Evolutionary conservation across 805 yeast species (phyloP), one percentile per base, ranked within the genome.

Genomic region (Candida railenensis): DNA sequence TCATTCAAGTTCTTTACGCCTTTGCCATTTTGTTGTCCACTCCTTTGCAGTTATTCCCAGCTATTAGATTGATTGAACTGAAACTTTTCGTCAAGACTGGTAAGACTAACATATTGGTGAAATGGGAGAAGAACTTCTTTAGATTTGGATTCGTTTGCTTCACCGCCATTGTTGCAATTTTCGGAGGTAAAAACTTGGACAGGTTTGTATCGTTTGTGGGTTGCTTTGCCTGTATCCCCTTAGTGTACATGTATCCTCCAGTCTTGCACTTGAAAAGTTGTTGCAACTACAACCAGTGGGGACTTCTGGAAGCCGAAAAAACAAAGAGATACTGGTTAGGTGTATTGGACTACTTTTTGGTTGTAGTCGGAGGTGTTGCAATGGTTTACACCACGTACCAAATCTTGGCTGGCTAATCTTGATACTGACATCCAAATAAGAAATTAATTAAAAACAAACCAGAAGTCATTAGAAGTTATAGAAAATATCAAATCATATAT

Each of bases 241-340:
- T 87, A 67, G 94, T 87, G 3, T 87, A 87, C 67, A 83, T 87
- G 81, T 86, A 87, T 57, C 94, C 95, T 7, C 94, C 95, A 15
- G 73, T 87, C 74, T 67, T 87, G 44, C 94, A 87, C 57, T 70
- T 81, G 45, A 76, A 70, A 57, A 69, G 81, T 46, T 78, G 82
- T 50, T 71, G 76, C 49, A 53, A 51, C 32, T 51, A 52, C 44
- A 53, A 51, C 21, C 52, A 53, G 4, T 42, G 40, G 40, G 55
- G 53, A 1, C 43, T 57, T 16, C 34, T 39, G 12, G 36, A 46
- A 7, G 30, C 39, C 2, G 65, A 60, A 43, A 56, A 49, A 11
- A 70, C 73, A 9, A 56, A 65, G 22, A 60, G 73, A 12, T 65
- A 56, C 37, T 59, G 56, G 47, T 65, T 73, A 60, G 74, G 77